Evolutionary conservation across 163 green algal species (phyloP), one percentile per base, ranked within the genome.

Genomic region (Coccomyxa subellipsoidea): DNA sequence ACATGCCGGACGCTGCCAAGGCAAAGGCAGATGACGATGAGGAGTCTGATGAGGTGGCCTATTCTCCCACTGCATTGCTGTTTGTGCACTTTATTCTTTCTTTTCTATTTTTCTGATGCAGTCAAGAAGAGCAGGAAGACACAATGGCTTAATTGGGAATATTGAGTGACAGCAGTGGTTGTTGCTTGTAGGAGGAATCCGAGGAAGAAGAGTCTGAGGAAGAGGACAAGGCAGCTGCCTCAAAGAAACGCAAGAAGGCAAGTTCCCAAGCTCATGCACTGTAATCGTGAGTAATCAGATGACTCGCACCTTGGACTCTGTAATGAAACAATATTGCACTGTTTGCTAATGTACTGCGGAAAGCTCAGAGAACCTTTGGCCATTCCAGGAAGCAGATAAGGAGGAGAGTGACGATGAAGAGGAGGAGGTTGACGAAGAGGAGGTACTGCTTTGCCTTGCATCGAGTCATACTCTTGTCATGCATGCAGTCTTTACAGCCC

Each of bases 11-110:
- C 29, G 38, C 31, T 32, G 81, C 81, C 23, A 54, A 82, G 8
- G 59, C 69, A 39, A 66, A 82, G 18, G 59, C 66, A 10, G 80
- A 80, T 35, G 70, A 84, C 29, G 80, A 84, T 4, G 81, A 85
- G 27, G 76, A 81, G 32, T 32, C 18, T 54, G 81, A 77, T 4
- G 81, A 77, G 54, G 73, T 54, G 47, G 53, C 47, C 27, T 37
- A 23, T 59, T 37, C n/a, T n/a, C n/a, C n/a, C n/a, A n/a, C n/a
- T n/a, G n/a, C n/a, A n/a, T n/a, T n/a, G n/a, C n/a, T n/a, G n/a
- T n/a, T n/a, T n/a, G n/a, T n/a, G n/a, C n/a, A n/a, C n/a, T n/a
- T n/a, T n/a, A n/a, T n/a, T n/a, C n/a, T n/a, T n/a, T n/a, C n/a
- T n/a, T n/a, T n/a, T n/a, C n/a, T n/a, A n/a, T n/a, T n/a, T n/a